These are phyloP conservation scores for Phyllosticta ampelicida DNA, from an alignment of 2,329 filamentous ascomycete genomes.

Conservation along the genomic window DNA sequence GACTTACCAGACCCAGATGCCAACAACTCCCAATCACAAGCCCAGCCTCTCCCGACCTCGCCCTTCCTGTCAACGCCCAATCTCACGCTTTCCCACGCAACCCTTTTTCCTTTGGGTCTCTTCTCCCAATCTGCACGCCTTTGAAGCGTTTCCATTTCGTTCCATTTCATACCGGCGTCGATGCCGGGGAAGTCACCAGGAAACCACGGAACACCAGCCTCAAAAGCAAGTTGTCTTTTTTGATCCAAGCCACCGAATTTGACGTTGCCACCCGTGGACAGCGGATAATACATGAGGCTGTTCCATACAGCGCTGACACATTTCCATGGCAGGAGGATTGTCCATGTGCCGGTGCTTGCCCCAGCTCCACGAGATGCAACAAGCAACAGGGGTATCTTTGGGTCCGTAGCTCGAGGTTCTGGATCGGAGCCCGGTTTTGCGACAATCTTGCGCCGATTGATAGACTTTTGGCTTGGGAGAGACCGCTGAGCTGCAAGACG, in stretches of 20 bases:
- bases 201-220: conserved; percentile 69
- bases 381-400: conserved; percentile 66
- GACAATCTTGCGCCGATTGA: conserved; percentile 64
- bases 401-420: conserved; percentile 49
- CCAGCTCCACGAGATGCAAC: conserved; percentile 48
- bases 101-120: conserved; percentile 70
- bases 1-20: conserved; percentile 27
- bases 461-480: conserved; percentile 63
- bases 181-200: conserved; percentile 77
- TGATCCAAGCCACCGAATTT: conserved; percentile 75
- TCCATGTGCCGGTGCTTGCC: conserved; percentile 60
- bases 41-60: conserved; percentile 71
- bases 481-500: conserved; percentile 55
- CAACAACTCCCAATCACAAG: conserved; percentile 62
- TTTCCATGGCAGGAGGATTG: conserved; percentile 78
- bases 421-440: conserved; percentile 54
- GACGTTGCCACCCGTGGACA: conserved; percentile 69
- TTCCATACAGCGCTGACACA: conserved; percentile 82
- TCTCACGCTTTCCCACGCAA: conserved; percentile 63
- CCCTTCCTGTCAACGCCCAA: conserved; percentile 65
- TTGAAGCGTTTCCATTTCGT: conserved; percentile 51
- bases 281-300: conserved; percentile 67
- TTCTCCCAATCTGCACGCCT: conserved; percentile 59
- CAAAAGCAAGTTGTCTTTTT: conserved; percentile 68
- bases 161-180: conserved; percentile 67